Evolutionary conservation across 83 land plant species (phyloP), one percentile per base, ranked within the genome.

Genomic region (Diphasiastrum complanatum): DNA sequence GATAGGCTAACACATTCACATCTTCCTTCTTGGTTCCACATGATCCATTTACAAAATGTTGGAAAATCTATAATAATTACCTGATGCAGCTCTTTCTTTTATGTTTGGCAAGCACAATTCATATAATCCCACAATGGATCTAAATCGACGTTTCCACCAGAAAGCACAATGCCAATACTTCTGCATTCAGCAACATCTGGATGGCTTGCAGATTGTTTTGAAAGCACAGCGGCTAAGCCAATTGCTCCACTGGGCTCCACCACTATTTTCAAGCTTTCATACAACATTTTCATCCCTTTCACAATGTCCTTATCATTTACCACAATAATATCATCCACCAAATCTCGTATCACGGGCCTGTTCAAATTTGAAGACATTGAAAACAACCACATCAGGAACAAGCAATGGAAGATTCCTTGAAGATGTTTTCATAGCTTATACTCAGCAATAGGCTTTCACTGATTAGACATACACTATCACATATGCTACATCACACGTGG

Each of bases 191-290:
- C 57, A 71, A 68, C 69, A 23, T 60, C 64, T 11, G 72, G 61
- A 48, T 78, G 75, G 3, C 64, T 56, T 51, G 60, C 69, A 61
- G 82, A 81, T 48, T 79, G 51, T 2, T 73, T 52, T 6, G 93
- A 91, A 23, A 91, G 47, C 34, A 78, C 76, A 41, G 75, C 97
- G 20, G 93, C 97, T 46, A 91, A 72, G 12, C 89, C 95, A 47
- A 87, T 77, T 30, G 86, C 93, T 51, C 89, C 97, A 61, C 97
- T 91, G 1, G 97, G 97, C 75, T 91, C 97, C 33, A 91, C 86
- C 0, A 66, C 83, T 51, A 91, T 64, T 62, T 91, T 91, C 60
- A 91, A 75, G 41, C 74, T 74, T 69, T 84, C 89, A 55, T 78
- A 82, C 62, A 86, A 91, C 55, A 87, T 47, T 67, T 65, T 84